Base-by-base conservation (phyloP, 1,284 basidiomycete genomes). In the Microbotryum scabiosae region DNA sequence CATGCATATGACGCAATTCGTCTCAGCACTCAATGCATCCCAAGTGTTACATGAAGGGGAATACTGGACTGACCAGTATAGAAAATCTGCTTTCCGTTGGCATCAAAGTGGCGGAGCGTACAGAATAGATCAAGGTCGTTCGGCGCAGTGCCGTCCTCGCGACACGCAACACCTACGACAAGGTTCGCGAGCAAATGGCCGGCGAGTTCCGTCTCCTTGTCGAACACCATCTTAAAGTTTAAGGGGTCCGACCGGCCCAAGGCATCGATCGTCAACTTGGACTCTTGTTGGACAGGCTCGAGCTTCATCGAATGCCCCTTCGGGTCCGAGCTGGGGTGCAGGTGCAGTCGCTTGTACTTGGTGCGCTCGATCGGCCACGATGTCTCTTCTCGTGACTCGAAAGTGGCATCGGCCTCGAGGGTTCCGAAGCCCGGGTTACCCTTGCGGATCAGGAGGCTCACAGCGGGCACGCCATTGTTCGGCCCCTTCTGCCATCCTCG, bases 361-460 rank as follows among this genome's bases (percentile, higher is more conserved):
- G 74, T 75, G 20, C 71, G 61, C 23, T 71, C 69, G 14, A 75
- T 32, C 2, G 74, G 74, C 74, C 74, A 75, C 20, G 66, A 68
- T 5, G 30, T 57, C 51, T 72, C 70, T 4, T 57, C 48, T 23
- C 72, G 69, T 18, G 54, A 56, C 14, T 52, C 44, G 60, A 70
- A 74, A 1, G 72, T 70, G 16, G 69, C 65, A 44, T 75, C 73
- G 28, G 70, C 72, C 49, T 71, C 71, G 46, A 56, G 72, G 53
- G 63, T 67, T 69, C 75, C 72, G 66, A 68, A 72, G 5, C 69
- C 71, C 1, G 73, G 73, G 61, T 72, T 72, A n/a, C 73, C 73
- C 51, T 70, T 71, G 45, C 74, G 70, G 4, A 72, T 58, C 44
- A 70, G 66, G 20, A 74, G 64, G 59, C 59, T 70, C 32, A 75